Evolutionary conservation across 768 basidiomycete genomes (phyloP).

Genomic region (Gautieria morchelliformis): DNA sequence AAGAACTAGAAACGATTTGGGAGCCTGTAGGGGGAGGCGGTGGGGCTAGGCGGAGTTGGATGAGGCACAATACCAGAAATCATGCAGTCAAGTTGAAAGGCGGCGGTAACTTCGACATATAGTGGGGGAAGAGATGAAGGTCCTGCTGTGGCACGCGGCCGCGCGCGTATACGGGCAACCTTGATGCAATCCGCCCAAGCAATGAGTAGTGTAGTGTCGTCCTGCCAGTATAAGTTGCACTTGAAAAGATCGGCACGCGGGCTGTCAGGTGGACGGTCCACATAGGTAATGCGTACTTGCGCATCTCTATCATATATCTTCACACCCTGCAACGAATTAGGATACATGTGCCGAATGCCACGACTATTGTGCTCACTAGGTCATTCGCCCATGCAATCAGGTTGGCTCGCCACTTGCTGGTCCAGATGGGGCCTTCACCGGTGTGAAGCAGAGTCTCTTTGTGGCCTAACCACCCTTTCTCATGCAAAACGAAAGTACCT

Average conservation of each 20-base stretch:
- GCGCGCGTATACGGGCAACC: slow-evolving; percentile 68
- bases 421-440: slow-evolving; percentile 94
- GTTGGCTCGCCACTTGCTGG: slow-evolving; percentile 73
- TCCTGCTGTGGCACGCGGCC: slow-evolving; percentile 39
- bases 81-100: slow-evolving; percentile 93
- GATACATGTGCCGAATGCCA: background rate
- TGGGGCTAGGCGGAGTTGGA: slow-evolving; percentile 31
- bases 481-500: slow-evolving; percentile 75
- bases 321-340: slow-evolving; percentile 51
- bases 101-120: slow-evolving; percentile 78
- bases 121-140: slow-evolving; percentile 36
- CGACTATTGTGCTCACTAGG: slow-evolving; percentile 42
- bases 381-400: slow-evolving; percentile 98
- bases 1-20: slow-evolving; percentile 67
- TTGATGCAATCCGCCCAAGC: slow-evolving; percentile 94
- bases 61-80: slow-evolving; percentile 84
- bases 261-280: slow-evolving; percentile 71
- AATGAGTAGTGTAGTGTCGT: slow-evolving; percentile 82
- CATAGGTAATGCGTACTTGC: slow-evolving; percentile 70
- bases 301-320: slow-evolving; percentile 85
- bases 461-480: slow-evolving; percentile 95
- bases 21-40: slow-evolving; percentile 12
- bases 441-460: slow-evolving; percentile 76
- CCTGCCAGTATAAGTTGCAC: slow-evolving; percentile 86
- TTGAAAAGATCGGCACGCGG: slow-evolving; percentile 95